Evolutionary conservation across 805 yeast species (phyloP), one percentile per base, ranked within the genome.

Genomic region (Diddensiella santjacobensis): DNA sequence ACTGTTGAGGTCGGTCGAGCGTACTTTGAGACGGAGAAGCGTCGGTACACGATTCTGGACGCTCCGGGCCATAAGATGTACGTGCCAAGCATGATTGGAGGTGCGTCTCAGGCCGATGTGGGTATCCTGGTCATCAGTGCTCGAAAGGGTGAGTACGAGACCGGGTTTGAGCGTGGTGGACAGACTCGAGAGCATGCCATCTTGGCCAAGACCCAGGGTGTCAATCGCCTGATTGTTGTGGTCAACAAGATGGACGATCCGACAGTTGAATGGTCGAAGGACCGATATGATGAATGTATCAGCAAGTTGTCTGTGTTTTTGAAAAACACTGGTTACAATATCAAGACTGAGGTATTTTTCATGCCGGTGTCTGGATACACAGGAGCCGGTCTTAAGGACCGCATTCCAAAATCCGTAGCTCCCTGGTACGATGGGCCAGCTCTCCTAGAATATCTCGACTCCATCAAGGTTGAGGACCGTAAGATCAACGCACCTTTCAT

Each of bases 61-160:
- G 99, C 99, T 5, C 99, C 99, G 57, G 99, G 99, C 45, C 99
- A 93, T 77, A 93, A 93, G 74, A 85, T 93, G 88, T 93, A 93
- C 67, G 97, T 93, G 55, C 88, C 97, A 48, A 95, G 89, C 70
- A 93, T 93, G 99, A 93, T 93, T 75, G 98, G 98, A 62, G 99
- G 99, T 70, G 99, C 99, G 17, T 90, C 98, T 40, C 99, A 93
- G 74, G 99, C 99, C 30, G 99, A 93, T 73, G 93, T 91, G 50
- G 99, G 99, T 72, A 81, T 93, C 57, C 78, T 93, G 63, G 99
- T 93, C 43, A 93, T 93, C 60, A 87, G 96, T 55, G 98, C 98
- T 41, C 86, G 99, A 78, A 89, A 90, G 71, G 99, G 99, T 73
- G 99, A 93, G 70, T 93, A 93, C 71, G 99, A 93, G 74, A 93